Conservation (phyloP, 805 yeast species). For the Candida michaelii region DNA sequence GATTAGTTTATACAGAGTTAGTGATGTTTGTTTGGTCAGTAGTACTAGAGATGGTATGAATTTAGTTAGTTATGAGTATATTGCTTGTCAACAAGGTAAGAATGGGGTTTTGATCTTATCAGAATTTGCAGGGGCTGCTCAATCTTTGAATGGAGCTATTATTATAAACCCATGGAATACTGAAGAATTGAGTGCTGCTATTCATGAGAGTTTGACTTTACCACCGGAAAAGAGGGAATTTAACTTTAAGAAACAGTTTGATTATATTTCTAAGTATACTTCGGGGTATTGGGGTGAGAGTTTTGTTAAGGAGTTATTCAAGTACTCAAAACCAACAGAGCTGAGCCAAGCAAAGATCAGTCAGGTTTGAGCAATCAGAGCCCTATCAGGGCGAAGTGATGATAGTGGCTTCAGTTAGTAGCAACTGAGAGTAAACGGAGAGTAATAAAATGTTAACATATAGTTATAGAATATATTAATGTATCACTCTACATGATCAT, state of each 20-base stretch:
- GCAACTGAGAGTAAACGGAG: too few species aligned
- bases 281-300: constrained; percentile 97
- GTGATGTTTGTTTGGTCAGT: constrained; percentile 90
- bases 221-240: constrained; percentile 76
- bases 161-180: constrained; percentile 98
- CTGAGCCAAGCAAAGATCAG: too few species aligned
- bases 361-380: too few species aligned
- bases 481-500: constrained; percentile 21
- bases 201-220: constrained; percentile 81
- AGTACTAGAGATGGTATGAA: constrained; percentile 99
- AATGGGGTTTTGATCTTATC: constrained; percentile 86
- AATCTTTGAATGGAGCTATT: constrained; percentile 88
- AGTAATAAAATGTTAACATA: too few species aligned
- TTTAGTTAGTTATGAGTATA: constrained; percentile 91
- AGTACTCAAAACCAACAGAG: constrained; percentile 20
- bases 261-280: constrained; percentile 88
- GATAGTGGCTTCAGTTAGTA: too few species aligned
- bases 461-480: neutral
- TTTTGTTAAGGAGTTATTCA: constrained; percentile 81
- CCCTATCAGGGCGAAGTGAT: too few species aligned
- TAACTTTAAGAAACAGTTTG: constrained; percentile 81
- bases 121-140: constrained; percentile 99
- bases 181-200: constrained; percentile 85
- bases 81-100: constrained; percentile 87
- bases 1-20: constrained; percentile 77